Evolutionary conservation across 768 basidiomycete species (phyloP).

Genomic region (Boletus reticulatus): DNA sequence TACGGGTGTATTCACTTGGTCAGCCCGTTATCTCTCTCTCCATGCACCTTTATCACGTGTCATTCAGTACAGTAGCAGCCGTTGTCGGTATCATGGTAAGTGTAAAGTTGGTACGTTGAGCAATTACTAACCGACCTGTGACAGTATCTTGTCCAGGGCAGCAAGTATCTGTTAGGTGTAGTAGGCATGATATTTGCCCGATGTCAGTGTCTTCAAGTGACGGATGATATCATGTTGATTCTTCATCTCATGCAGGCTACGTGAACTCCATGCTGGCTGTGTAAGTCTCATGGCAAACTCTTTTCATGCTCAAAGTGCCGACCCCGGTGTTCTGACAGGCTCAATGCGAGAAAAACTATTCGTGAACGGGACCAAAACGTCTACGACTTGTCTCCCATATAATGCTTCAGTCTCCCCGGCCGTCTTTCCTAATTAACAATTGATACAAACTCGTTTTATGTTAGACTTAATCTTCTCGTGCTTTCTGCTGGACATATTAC

Average conservation of each 20-base stretch:
- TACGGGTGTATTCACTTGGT: constrained; percentile 14
- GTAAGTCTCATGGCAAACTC: neutral
- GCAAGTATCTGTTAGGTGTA: neutral
- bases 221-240: neutral
- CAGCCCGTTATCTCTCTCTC: neutral
- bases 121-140: neutral
- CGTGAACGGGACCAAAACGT: constrained; percentile 1
- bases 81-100: constrained; percentile 3
- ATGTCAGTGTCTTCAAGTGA: neutral
- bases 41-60: neutral
- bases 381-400: neutral
- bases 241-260: neutral
- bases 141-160: constrained; percentile 4
- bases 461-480: too few relatives aligned
- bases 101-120: neutral
- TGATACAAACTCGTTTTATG: too few relatives aligned
- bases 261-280: constrained; percentile 16
- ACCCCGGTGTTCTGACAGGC: neutral
- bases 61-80: neutral
- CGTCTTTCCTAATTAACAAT: too few relatives aligned
- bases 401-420: too few relatives aligned
- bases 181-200: constrained; percentile 1
- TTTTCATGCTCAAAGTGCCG: neutral
- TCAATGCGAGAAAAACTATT: constrained; percentile 9
- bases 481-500: too few relatives aligned